Conservation (phyloP, 2,329 filamentous ascomycete species). For the Hymenoscyphus salicellus region DNA sequence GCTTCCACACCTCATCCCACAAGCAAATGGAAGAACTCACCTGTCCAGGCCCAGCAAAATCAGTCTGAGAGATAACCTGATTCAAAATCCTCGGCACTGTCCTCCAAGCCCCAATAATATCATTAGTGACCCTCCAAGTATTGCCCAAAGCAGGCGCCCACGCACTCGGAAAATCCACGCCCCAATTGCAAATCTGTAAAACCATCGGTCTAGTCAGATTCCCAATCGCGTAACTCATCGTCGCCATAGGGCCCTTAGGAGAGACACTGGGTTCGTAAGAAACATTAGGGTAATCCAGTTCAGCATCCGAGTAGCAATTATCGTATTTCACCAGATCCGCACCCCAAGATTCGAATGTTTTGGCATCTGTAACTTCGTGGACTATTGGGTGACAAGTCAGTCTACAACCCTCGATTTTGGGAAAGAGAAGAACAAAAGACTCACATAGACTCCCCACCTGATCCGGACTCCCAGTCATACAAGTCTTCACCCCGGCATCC, state of each 20-base stretch:
- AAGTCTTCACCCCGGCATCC: slow-evolving; percentile 35
- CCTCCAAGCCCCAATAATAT: slow-evolving; percentile 41
- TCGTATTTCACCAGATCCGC: slow-evolving; percentile 46
- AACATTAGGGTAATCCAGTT: slow-evolving; percentile 37
- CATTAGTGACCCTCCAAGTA: slow-evolving; percentile 42
- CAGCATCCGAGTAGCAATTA: slow-evolving; percentile 38
- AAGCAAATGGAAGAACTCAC: background rate
- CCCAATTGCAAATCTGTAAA: slow-evolving; percentile 44
- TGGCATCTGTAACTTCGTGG: slow-evolving; percentile 28
- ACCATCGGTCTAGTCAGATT: slow-evolving; percentile 34
- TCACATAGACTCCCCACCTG: slow-evolving; percentile 28
- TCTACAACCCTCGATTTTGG: slow-evolving; percentile 9
- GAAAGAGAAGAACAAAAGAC: background rate
- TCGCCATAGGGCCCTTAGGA: slow-evolving; percentile 34
- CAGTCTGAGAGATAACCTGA: slow-evolving; percentile 40
- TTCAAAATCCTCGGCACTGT: slow-evolving; percentile 42
- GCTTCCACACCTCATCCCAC: background rate
- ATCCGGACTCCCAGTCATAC: slow-evolving; percentile 31
- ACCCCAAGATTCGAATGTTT: slow-evolving; percentile 33
- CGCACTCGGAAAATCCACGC: slow-evolving; percentile 40
- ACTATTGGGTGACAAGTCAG: background rate
- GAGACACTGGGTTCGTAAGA: slow-evolving; percentile 38
- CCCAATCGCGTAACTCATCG: slow-evolving; percentile 38
- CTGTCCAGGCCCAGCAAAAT: slow-evolving; percentile 39
- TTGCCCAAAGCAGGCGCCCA: slow-evolving; percentile 42